Conservation (phyloP, 83 land plant genomes). For the Picea abies region DNA sequence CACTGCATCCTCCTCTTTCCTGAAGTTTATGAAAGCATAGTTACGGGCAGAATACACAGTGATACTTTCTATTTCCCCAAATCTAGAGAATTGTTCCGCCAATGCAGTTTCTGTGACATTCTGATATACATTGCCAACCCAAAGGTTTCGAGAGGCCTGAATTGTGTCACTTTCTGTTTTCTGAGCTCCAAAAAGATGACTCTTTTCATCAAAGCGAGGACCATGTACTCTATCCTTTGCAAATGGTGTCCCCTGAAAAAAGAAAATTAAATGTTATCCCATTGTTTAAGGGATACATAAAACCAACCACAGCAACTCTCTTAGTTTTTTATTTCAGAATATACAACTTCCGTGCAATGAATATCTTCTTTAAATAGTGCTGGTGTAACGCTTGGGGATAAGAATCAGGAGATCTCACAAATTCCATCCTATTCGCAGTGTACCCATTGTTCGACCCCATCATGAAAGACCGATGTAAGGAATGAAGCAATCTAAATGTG, state of each 20-base stretch:
- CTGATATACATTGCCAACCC: slow-evolving; percentile 74
- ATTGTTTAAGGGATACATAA: too few species aligned
- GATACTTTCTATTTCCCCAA: slow-evolving; percentile 70
- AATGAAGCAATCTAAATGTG: not conserved
- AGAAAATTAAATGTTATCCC: not conserved
- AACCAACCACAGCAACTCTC: too few species aligned
- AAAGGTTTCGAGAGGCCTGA: slow-evolving; percentile 75
- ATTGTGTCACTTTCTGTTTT: slow-evolving; percentile 17
- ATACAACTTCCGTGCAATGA: too few species aligned
- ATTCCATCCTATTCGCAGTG: not conserved
- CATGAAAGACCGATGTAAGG: not conserved
- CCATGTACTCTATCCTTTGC: slow-evolving; percentile 36
- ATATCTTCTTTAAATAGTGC: too few species aligned
- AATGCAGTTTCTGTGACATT: slow-evolving; percentile 32
- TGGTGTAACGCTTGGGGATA: too few species aligned
- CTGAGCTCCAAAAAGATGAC: not conserved
- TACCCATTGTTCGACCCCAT: not conserved
- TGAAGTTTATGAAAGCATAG: slow-evolving; percentile 79
- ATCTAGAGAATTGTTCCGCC: slow-evolving; percentile 52
- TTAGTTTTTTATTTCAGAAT: too few species aligned
- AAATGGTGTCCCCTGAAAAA: slow-evolving; percentile 18
- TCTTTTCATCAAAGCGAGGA: slow-evolving; percentile 41
- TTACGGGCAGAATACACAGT: slow-evolving; percentile 62
- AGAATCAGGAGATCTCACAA: not conserved
- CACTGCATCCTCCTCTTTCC: slow-evolving; percentile 67